These are phyloP conservation scores for Sphaerulina musiva DNA, from an alignment of 2,329 filamentous ascomycete genomes.

Conservation along the genomic window DNA sequence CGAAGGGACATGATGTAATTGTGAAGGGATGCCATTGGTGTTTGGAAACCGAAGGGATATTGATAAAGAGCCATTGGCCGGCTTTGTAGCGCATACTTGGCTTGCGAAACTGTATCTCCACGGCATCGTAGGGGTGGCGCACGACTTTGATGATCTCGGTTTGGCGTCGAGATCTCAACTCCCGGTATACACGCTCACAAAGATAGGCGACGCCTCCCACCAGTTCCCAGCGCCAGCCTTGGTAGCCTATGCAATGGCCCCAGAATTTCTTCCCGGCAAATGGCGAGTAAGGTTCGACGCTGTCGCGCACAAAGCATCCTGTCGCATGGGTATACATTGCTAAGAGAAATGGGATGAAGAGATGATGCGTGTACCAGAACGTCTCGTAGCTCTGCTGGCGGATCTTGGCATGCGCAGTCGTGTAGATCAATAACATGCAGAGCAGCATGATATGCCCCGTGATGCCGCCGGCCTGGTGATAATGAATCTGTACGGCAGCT, in stretches of 20 bases:
- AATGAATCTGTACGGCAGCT: slow-evolving; percentile 84
- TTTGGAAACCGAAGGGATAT: slow-evolving; percentile 78
- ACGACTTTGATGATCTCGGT: slow-evolving; percentile 92
- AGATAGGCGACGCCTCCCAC: slow-evolving; percentile 80
- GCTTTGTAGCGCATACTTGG: slow-evolving; percentile 97
- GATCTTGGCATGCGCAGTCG: slow-evolving; percentile 85
- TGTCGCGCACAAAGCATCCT: slow-evolving; percentile 92
- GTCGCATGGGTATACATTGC: slow-evolving; percentile 93
- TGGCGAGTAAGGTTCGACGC: slow-evolving; percentile 63
- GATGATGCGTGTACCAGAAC: slow-evolving; percentile 98
- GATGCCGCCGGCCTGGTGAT: slow-evolving; percentile 78
- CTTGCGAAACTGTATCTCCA: slow-evolving; percentile 96
- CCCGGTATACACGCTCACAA: slow-evolving; percentile 80
- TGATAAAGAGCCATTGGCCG: slow-evolving; percentile 95
- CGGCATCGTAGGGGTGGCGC: slow-evolving; percentile 90
- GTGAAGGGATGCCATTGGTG: slow-evolving; percentile 99
- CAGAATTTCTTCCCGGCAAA: slow-evolving; percentile 79
- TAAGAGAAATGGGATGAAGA: slow-evolving; percentile 94
- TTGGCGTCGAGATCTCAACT: slow-evolving; percentile 73
- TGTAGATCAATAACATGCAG: slow-evolving; percentile 99
- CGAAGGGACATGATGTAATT: slow-evolving; percentile 95
- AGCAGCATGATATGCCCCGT: slow-evolving; percentile 96
- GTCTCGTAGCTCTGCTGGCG: slow-evolving; percentile 96
- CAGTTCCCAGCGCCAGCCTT: slow-evolving; percentile 96
- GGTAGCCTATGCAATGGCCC: slow-evolving; percentile 88